Conservation (phyloP, 1,139 yeast species). For the Candida labiduridarum region DNA sequence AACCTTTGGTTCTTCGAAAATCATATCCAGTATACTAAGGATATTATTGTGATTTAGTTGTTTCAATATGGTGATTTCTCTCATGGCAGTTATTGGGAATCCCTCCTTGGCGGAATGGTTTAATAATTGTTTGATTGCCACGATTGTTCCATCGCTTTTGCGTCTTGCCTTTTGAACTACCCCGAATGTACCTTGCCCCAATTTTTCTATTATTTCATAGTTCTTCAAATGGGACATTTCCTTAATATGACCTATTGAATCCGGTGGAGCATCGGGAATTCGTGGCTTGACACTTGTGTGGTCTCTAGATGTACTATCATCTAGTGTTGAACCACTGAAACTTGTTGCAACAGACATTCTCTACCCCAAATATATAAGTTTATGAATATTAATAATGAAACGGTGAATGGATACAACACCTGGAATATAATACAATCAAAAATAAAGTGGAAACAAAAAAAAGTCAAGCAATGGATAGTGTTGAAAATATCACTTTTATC, state of each 20-base stretch:
- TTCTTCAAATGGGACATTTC: conserved; percentile 38
- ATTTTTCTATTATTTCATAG: conserved; percentile 38
- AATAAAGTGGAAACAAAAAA: not conserved
- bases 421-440: not conserved
- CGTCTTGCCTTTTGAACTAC: conserved; percentile 49
- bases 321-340: not conserved
- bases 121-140: conserved; percentile 73
- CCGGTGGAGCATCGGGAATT: conserved; percentile 3
- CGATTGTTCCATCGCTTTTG: conserved; percentile 32
- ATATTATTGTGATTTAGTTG: conserved; percentile 70
- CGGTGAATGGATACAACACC: not conserved
- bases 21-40: conserved; percentile 79
- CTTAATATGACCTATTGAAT: conserved; percentile 11
- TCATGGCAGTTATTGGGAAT: conserved; percentile 91
- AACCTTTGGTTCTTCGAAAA: conserved; percentile 61
- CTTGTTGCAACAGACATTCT: conserved; percentile 2
- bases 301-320: conserved; percentile 1
- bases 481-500: not conserved
- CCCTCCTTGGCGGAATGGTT: conserved; percentile 87
- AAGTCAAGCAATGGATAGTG: not conserved
- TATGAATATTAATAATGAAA: not conserved
- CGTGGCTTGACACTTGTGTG: not conserved
- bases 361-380: not conserved
- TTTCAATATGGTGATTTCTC: conserved; percentile 87
- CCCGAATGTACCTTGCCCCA: conserved; percentile 54